These are phyloP conservation scores for Candida ipomoeae DNA, from an alignment of 805 yeast genomes.

Conservation along the genomic window DNA sequence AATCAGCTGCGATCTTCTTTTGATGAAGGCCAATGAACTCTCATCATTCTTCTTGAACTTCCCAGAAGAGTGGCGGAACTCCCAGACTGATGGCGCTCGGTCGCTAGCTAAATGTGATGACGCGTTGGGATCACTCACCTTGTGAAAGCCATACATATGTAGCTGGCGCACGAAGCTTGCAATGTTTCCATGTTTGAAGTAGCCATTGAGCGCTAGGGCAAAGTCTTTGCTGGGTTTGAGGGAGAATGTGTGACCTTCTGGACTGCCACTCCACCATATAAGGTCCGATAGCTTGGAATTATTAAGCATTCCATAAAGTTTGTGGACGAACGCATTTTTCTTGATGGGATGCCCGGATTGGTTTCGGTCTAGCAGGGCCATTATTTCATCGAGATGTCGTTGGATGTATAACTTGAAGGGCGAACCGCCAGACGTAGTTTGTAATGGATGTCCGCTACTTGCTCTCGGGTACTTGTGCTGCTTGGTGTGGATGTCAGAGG, in stretches of 20 bases:
- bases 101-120: slow-evolving; percentile 8
- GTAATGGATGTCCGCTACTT: neutral
- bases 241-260: slow-evolving; percentile 54
- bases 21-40: slow-evolving; percentile 40
- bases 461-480: neutral
- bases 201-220: slow-evolving; percentile 57
- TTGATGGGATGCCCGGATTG: slow-evolving; percentile 31
- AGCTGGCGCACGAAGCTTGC: slow-evolving; percentile 90
- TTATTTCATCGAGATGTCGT: neutral
- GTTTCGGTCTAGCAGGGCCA: slow-evolving; percentile 11
- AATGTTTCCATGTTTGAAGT: slow-evolving; percentile 91
- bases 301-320: slow-evolving; percentile 37
- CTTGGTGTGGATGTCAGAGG: neutral
- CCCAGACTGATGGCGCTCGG: slow-evolving; percentile 45
- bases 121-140: slow-evolving; percentile 49
- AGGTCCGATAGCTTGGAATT: slow-evolving; percentile 32
- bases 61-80: slow-evolving; percentile 51
- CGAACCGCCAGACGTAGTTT: neutral
- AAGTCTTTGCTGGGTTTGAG: slow-evolving; percentile 62
- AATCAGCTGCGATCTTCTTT: slow-evolving; percentile 44
- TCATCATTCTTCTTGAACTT: slow-evolving; percentile 48
- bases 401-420: neutral
- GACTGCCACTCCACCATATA: slow-evolving; percentile 44
- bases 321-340: slow-evolving; percentile 57
- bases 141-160: slow-evolving; percentile 96